A percentile compares a stretch with the other conserved stretches of the same genome.
Conservation (phyloP, 2,329 filamentous ascomycete species). For the Curvularia sp. region DNA sequence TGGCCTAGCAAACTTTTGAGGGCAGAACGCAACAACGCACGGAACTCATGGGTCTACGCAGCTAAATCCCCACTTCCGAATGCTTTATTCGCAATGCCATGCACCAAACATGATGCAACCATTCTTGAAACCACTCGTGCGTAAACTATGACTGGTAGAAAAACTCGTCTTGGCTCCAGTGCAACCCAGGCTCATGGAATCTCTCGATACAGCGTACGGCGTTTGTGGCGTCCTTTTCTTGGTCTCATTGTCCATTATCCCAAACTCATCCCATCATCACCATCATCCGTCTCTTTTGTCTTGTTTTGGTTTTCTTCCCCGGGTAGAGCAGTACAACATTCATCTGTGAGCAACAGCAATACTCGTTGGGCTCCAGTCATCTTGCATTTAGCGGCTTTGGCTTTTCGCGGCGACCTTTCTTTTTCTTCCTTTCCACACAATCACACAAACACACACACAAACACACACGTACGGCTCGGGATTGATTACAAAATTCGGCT, state of each 20-base stretch:
- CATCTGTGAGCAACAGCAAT: not conserved
- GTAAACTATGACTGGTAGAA: not conserved
- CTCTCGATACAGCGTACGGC: slow-evolving; percentile 12
- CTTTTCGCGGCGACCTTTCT: not conserved
- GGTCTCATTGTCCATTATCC: not conserved
- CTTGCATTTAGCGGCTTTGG: slow-evolving; percentile 6
- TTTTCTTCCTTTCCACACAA: not conserved
- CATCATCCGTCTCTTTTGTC: slow-evolving; percentile 3
- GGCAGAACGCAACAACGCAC: not conserved
- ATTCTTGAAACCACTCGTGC: slow-evolving; percentile 3
- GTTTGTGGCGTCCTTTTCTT: slow-evolving; percentile 14
- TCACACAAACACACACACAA: too few species aligned
- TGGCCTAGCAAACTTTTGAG: slow-evolving; percentile 84
- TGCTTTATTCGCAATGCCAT: slow-evolving; percentile 15
- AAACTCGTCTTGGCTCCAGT: slow-evolving; percentile 1
- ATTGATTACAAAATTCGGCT: not conserved
- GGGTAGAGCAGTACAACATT: slow-evolving; percentile 7
- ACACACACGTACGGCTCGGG: not conserved
- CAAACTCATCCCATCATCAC: slow-evolving; percentile 3
- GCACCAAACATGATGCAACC: slow-evolving; percentile 2
- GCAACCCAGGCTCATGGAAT: slow-evolving; percentile 7
- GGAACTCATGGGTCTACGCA: slow-evolving; percentile 1
- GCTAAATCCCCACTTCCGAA: slow-evolving; percentile 1
- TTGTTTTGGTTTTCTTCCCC: not conserved
- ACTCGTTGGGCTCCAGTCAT: not conserved